Conservation (phyloP, 2,329 filamentous ascomycete genomes). For the Penicillium sp. region DNA sequence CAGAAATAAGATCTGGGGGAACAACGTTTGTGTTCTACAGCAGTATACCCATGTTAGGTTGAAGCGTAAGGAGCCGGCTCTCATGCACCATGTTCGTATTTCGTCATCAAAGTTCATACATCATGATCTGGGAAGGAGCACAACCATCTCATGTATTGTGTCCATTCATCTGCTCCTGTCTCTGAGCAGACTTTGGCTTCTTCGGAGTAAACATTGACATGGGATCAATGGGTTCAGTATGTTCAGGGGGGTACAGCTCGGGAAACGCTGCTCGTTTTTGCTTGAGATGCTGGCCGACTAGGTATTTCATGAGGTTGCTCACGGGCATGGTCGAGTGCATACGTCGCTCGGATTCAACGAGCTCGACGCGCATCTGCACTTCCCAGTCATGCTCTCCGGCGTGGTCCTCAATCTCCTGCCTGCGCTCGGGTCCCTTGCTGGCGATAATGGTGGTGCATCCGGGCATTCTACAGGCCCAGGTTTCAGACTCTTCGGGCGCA, state of each 20-base stretch:
- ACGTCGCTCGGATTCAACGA: slow-evolving; percentile 23
- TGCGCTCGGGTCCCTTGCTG: slow-evolving; percentile 15
- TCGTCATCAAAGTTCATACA: background rate
- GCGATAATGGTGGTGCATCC: slow-evolving; percentile 19
- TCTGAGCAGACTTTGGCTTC: background rate
- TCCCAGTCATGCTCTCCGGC: slow-evolving; percentile 26
- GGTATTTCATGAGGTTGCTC: slow-evolving; percentile 24
- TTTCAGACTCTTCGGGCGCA: slow-evolving; percentile 8
- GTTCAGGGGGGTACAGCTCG: slow-evolving; percentile 15
- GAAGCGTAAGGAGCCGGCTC: background rate
- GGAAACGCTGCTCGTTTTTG: slow-evolving; percentile 26
- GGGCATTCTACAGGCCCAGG: slow-evolving; percentile 22
- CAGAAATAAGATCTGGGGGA: background rate
- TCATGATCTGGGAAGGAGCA: slow-evolving; percentile 2
- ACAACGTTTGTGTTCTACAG: background rate
- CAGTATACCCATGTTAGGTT: background rate
- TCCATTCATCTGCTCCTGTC: background rate
- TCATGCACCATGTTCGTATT: background rate
- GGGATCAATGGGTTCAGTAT: background rate
- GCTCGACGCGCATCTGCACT: slow-evolving; percentile 24
- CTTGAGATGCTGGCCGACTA: slow-evolving; percentile 20
- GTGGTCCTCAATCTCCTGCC: slow-evolving; percentile 21
- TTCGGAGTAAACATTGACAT: background rate
- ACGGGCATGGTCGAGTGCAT: slow-evolving; percentile 23
- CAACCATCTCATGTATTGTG: slow-evolving; percentile 1